Evolutionary conservation across 192 early-diverging fungal genomes (phyloP).

Genomic region (Coemansia sp.): DNA sequence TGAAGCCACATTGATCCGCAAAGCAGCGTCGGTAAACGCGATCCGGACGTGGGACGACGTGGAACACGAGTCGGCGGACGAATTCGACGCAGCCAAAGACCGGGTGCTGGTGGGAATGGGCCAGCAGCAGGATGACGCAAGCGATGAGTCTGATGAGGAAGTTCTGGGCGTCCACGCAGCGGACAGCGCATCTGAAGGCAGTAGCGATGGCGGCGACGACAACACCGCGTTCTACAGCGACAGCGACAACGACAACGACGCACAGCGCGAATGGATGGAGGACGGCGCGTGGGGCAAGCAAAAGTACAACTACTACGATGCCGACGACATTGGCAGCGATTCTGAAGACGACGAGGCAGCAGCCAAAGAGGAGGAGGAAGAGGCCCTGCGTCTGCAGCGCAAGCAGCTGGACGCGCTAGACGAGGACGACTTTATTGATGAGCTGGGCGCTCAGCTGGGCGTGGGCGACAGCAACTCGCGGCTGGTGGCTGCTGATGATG

Average conservation of each 20-base stretch:
- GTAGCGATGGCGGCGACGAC: constrained; percentile 33
- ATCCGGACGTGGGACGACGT: constrained; percentile 71
- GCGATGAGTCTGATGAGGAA: constrained; percentile 67
- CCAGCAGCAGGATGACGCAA: constrained; percentile 44
- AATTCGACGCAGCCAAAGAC: constrained; percentile 62
- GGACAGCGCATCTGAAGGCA: constrained; percentile 26
- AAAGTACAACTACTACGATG: constrained; percentile 79
- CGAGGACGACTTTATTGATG: constrained; percentile 87
- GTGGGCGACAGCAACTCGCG: constrained; percentile 20
- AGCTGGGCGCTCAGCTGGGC: constrained; percentile 55
- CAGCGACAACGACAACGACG: constrained; percentile 38
- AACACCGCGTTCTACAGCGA: constrained; percentile 27
- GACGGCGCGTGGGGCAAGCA: constrained; percentile 78
- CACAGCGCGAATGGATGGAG: constrained; percentile 26
- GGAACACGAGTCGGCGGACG: constrained; percentile 73
- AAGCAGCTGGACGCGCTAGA: constrained; percentile 71
- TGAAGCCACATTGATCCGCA: constrained; percentile 33
- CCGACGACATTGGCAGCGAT: constrained; percentile 74
- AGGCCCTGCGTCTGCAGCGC: constrained; percentile 82
- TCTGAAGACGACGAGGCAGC: constrained; percentile 64
- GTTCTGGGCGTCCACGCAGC: constrained; percentile 67
- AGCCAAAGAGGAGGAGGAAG: constrained; percentile 80
- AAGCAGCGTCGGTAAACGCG: constrained; percentile 57
- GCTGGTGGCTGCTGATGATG: constrained; percentile 31
- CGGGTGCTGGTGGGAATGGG: constrained; percentile 54